phyloP scores from a whole-genome alignment of 1,139 yeast species.

The Geotrichum aggregatum region DNA sequence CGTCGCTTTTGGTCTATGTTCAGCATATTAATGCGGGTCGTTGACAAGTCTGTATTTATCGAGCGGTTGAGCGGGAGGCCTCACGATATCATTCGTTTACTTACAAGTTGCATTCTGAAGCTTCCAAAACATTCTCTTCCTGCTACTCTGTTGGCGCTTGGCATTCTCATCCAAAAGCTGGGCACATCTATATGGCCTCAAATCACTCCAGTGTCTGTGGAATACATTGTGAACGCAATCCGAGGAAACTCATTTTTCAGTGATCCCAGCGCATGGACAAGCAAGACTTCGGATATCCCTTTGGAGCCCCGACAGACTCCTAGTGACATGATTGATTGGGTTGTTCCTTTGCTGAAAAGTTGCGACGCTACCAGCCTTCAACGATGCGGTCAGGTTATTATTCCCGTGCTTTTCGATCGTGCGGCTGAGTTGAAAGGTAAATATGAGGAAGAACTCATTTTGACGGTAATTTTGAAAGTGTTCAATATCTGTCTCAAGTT shows the following conservation, averaged over 20 bases:
- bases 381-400: constrained; percentile 17
- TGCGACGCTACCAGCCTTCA: constrained; percentile 21
- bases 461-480: constrained; percentile 13
- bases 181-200: constrained; percentile 18
- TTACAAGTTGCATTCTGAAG: constrained; percentile 12
- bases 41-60: constrained; percentile 17
- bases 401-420: constrained; percentile 11
- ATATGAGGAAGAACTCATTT: constrained; percentile 16
- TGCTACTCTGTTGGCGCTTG: constrained; percentile 13
- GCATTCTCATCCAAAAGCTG: constrained; percentile 13
- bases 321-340: constrained; percentile 20
- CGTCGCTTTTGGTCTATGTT: constrained; percentile 16
- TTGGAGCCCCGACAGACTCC: constrained; percentile 9
- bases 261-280: constrained; percentile 12
- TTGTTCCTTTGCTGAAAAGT: constrained; percentile 19
- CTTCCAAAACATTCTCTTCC: constrained; percentile 16
- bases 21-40: constrained; percentile 15
- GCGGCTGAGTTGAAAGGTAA: constrained; percentile 1
- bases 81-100: constrained; percentile 16
- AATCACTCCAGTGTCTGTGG: constrained; percentile 15
- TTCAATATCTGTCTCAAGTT: constrained; percentile 13
- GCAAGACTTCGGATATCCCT: background rate
- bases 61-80: constrained; percentile 17
- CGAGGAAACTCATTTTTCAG: constrained; percentile 14
- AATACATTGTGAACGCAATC: constrained; percentile 18